A percentile compares a stretch with the other conserved stretches of the same genome.
Evolutionary conservation across 2,329 filamentous ascomycete genomes (phyloP).

Genomic region (Fonsecaea nubica): DNA sequence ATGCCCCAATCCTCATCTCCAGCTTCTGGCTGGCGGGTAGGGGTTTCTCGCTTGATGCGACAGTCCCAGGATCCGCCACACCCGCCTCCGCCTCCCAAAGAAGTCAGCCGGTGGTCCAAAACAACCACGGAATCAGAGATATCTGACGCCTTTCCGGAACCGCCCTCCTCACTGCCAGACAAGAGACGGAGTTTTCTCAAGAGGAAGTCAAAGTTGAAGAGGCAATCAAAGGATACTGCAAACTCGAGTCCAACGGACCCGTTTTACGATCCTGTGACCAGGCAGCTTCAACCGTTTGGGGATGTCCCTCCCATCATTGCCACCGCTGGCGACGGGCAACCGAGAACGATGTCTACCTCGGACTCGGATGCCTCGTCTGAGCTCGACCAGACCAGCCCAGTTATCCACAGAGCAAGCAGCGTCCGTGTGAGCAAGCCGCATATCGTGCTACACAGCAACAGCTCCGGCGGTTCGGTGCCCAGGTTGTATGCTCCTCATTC

Average conservation of each 20-base stretch:
- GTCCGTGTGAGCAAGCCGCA: conserved; percentile 37
- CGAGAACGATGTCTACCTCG: conserved; percentile 30
- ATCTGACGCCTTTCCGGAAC: conserved; percentile 21
- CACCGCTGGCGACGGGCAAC: conserved; percentile 20
- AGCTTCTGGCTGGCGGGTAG: conserved; percentile 23
- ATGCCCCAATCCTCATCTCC: conserved; percentile 14
- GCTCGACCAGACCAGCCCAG: conserved; percentile 27
- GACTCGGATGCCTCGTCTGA: conserved; percentile 34
- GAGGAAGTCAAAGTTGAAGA: conserved; percentile 26
- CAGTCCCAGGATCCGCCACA: conserved; percentile 22
- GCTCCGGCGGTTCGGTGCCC: conserved; percentile 29
- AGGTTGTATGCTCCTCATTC: conserved; percentile 25
- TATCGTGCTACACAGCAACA: conserved; percentile 37
- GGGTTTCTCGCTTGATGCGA: conserved; percentile 23
- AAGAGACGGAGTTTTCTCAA: conserved; percentile 24
- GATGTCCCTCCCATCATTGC: conserved; percentile 26
- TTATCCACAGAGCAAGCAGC: conserved; percentile 40
- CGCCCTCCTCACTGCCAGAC: not conserved
- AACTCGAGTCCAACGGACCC: conserved; percentile 33
- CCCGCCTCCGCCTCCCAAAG: conserved; percentile 17
- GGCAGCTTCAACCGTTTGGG: conserved; percentile 18
- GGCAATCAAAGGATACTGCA: conserved; percentile 27
- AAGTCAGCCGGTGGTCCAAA: conserved; percentile 36
- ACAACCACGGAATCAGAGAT: conserved; percentile 36
- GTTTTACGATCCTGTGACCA: conserved; percentile 30